phyloP scores from a whole-genome alignment of 106 monocot genomes.

The Ottelia alismoides region DNA sequence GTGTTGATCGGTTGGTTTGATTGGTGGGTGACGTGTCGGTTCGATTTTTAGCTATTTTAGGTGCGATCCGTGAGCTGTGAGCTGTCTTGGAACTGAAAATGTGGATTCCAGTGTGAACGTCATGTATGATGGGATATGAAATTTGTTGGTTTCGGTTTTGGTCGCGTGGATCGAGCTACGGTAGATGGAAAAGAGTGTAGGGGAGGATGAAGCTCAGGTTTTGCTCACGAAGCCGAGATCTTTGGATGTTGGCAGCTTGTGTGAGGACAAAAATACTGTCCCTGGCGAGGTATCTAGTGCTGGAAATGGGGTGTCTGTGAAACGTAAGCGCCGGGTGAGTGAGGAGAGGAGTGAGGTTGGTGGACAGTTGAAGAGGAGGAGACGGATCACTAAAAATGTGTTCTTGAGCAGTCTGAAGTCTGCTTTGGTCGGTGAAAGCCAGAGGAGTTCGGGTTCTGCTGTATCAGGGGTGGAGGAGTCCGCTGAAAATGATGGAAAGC shows the following conservation, averaged over 20 bases:
- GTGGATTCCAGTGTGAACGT: slow-evolving; percentile 7
- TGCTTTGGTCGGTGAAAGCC: slow-evolving; percentile 5
- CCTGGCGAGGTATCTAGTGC: slow-evolving; percentile 9
- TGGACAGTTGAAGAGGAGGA: slow-evolving; percentile 12
- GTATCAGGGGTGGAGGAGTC: background rate
- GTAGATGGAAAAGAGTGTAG: slow-evolving; percentile 45
- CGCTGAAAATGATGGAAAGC: slow-evolving; percentile 4
- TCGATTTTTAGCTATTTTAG: slow-evolving; percentile 6
- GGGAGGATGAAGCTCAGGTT: slow-evolving; percentile 21
- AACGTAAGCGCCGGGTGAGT: slow-evolving; percentile 6
- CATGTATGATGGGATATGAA: slow-evolving; percentile 38
- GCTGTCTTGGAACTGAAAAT: slow-evolving; percentile 17
- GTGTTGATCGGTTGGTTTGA: slow-evolving; percentile 1
- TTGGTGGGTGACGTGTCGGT: no score
- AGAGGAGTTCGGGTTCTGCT: slow-evolving; percentile 3
- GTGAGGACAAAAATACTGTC: slow-evolving; percentile 22
- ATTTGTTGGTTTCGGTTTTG: slow-evolving; percentile 18
- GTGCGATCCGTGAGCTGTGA: slow-evolving; percentile 9
- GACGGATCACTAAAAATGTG: slow-evolving; percentile 16
- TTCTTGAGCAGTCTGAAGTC: slow-evolving; percentile 21
- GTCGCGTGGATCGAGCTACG: slow-evolving; percentile 14
- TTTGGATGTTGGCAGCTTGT: slow-evolving; percentile 23
- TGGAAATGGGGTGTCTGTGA: slow-evolving; percentile 6
- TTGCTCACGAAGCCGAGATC: slow-evolving; percentile 17
- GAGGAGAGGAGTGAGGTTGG: background rate